Conservation (phyloP, 2,329 filamentous ascomycete genomes). For the Metarhizium robertsii region DNA sequence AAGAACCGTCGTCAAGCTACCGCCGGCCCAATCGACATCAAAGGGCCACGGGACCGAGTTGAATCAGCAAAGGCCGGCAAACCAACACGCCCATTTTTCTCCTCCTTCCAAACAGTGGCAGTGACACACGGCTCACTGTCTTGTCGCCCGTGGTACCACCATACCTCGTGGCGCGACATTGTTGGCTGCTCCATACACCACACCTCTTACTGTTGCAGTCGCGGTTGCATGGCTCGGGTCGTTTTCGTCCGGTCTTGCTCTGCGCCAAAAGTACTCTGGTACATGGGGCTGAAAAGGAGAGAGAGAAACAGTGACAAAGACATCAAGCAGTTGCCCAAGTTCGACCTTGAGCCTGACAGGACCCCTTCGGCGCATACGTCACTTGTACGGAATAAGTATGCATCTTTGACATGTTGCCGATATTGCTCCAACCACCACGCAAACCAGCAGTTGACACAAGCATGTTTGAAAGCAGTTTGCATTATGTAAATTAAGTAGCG, state of each 20-base stretch:
- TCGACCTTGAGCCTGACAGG: too few species aligned
- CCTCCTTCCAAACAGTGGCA: conserved; percentile 18
- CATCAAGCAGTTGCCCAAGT: too few species aligned
- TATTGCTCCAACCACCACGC: too few species aligned
- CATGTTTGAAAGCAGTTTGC: background rate
- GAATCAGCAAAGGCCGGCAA: too few species aligned
- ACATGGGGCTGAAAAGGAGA: background rate
- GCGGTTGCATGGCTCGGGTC: background rate
- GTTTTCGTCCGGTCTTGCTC: background rate
- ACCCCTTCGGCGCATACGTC: too few species aligned
- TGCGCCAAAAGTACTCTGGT: background rate
- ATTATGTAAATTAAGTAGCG: background rate
- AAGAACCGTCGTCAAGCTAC: too few species aligned
- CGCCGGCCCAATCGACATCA: too few species aligned
- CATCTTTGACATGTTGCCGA: too few species aligned
- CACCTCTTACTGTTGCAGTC: background rate
- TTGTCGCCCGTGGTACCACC: background rate
- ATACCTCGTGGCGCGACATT: background rate
- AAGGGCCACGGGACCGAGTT: too few species aligned
- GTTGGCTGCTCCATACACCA: background rate
- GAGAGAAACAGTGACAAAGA: too few species aligned
- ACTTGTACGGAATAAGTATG: too few species aligned
- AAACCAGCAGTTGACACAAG: background rate
- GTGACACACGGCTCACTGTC: background rate
- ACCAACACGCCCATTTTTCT: background rate